phyloP scores from a whole-genome alignment of 139 green algal species.

The Nannochloris sp. region DNA sequence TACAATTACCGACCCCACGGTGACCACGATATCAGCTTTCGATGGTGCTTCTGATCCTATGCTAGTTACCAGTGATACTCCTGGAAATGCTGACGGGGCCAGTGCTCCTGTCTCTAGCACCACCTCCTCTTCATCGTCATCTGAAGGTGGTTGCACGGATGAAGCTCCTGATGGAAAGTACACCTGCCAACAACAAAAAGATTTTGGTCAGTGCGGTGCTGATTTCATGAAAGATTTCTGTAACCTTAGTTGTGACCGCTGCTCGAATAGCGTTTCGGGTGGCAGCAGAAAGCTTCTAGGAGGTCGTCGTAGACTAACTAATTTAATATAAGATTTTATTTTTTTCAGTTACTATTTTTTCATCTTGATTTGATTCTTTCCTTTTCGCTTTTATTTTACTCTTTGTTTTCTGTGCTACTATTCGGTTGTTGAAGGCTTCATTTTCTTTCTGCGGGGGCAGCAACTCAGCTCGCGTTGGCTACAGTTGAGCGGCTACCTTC shows the following conservation, averaged over 20 bases:
- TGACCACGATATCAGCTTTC: constrained; percentile 11
- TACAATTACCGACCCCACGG: constrained; percentile 23
- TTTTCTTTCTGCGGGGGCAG: too few relatives aligned
- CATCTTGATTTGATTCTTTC: neutral
- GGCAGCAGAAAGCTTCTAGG: too few relatives aligned
- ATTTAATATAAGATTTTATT: neutral
- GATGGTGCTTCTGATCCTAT: constrained; percentile 21
- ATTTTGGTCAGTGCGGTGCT: constrained; percentile 16
- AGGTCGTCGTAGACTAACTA: neutral
- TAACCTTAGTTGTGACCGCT: constrained; percentile 17
- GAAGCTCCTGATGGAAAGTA: neutral
- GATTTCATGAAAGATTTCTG: constrained; percentile 23
- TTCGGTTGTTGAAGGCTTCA: too few relatives aligned
- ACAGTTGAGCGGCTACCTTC: too few relatives aligned
- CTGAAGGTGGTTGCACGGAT: constrained; percentile 9
- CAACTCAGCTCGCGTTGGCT: too few relatives aligned
- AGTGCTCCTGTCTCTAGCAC: neutral
- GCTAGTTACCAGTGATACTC: constrained; percentile 13
- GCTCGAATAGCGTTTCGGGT: too few relatives aligned
- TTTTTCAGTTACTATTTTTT: neutral
- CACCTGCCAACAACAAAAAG: constrained; percentile 31
- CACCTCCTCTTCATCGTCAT: neutral
- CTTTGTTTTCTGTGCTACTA: neutral
- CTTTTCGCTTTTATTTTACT: neutral
- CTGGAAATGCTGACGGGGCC: neutral